A percentile compares a stretch with the other conserved stretches of the same genome.
phyloP scores from a whole-genome alignment of 2,329 filamentous ascomycete species.

The Furcasterigmium furcatum region DNA sequence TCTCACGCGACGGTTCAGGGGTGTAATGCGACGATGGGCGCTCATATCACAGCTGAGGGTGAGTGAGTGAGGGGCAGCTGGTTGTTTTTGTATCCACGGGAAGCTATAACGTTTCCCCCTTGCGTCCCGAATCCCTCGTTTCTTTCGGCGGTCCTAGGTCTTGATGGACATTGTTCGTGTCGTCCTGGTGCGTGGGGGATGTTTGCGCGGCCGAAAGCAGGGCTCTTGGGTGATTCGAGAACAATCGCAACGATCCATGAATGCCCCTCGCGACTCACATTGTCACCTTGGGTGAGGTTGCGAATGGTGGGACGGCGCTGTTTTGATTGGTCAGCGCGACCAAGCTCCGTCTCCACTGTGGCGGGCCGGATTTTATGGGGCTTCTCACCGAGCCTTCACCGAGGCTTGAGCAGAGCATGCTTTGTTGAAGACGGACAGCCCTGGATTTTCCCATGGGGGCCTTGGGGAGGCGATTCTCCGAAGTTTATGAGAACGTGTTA shows the following conservation, averaged over 20 bases:
- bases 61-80: not conserved
- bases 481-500: no score
- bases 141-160: not conserved
- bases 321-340: not conserved
- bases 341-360: no score
- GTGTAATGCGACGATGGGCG: slow-evolving; percentile 7
- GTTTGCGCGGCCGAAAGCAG: not conserved
- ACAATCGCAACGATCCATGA: slow-evolving; percentile 1
- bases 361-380: not conserved
- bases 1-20: slow-evolving; percentile 22
- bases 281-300: not conserved
- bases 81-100: slow-evolving; percentile 1
- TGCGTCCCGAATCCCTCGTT: not conserved
- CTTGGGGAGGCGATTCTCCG: no score
- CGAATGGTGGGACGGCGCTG: not conserved
- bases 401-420: not conserved
- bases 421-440: no score
- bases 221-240: not conserved
- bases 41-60: slow-evolving; percentile 11
- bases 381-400: not conserved
- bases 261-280: not conserved
- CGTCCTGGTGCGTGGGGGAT: not conserved
- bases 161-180: not conserved
- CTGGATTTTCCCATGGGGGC: no score
- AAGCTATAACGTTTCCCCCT: not conserved